Evolutionary conservation across 192 early-diverging fungal genomes (phyloP), one percentile per base, ranked within the genome.

Genomic region (Spizellomyces punctatus): DNA sequence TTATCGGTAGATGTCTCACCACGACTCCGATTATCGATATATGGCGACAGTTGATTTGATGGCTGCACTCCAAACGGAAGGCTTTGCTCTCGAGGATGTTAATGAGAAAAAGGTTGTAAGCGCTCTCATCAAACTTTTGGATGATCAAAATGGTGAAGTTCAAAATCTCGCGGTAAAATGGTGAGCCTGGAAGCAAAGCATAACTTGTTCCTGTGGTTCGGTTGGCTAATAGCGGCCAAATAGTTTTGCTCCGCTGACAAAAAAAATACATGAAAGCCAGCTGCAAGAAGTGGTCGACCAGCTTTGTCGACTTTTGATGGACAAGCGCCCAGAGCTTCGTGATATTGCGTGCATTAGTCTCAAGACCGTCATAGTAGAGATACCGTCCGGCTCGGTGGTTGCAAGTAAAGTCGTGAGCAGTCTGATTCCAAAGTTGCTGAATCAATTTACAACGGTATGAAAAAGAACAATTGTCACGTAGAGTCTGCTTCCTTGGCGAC

Each of bases 141-240:
- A 91, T 46, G 94, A 95, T 78, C 86, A 85, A 62, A 95, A 94
- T 73, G 88, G 88, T 16, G 93, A 94, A 74, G 94, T 95, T 8
- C 94, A 95, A 72, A 94, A 93, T 72, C 63, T 91, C 27, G 86
- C 90, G 17, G 89, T 92, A 55, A 89, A 89, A 68, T 88, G 84
- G 78, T 89, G 87, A 8, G 81, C 65, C 81, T 84, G 43, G 1
- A 0, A 36, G 27, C 27, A 3, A 36, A 36, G 27, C 27, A 36
- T 36, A 36, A 36, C 27, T 55, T 88, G 77, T 67, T 17, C 47
- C 71, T 62, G 16, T 16, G 4, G 2, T 22, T 36, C n/a, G 14
- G 2, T 8, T 12, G 59, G 16, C 47, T 36, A 6, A 36, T 27
- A 16, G 8, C 7, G 12, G 41, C 21, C 27, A 36, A 6, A 10